Conservation (phyloP, 768 basidiomycete genomes). For the Amanita pallidorosea region DNA sequence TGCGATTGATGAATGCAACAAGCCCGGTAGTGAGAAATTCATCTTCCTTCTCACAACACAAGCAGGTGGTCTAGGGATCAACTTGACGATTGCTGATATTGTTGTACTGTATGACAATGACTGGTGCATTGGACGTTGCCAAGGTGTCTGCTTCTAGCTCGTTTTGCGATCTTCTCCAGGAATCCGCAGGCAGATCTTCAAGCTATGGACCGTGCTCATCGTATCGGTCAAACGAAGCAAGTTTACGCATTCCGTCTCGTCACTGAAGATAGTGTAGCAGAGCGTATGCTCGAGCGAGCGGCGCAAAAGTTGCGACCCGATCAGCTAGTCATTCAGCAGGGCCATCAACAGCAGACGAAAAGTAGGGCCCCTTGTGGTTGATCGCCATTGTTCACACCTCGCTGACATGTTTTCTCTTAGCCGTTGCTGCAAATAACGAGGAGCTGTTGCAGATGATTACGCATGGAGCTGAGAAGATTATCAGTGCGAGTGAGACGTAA, state of each 20-base stretch:
- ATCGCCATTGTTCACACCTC: not conserved
- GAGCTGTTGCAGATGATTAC: constrained; percentile 99
- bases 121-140: no score
- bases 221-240: constrained; percentile 95
- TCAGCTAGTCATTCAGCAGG: constrained; percentile 96
- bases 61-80: no score
- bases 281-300: constrained; percentile 88
- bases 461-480: no score
- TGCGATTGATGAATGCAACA: no score
- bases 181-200: constrained; percentile 86
- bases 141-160: no score
- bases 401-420: constrained; percentile 2
- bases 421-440: constrained; percentile 88
- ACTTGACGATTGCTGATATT: no score
- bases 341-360: constrained; percentile 73
- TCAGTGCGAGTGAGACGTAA: no score
- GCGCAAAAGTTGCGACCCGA: constrained; percentile 94
- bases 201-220: constrained; percentile 97
- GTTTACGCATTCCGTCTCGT: constrained; percentile 98
- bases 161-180: no score
- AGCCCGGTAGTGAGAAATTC: no score
- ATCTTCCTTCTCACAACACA: no score
- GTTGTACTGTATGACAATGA: no score
- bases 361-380: constrained; percentile 25
- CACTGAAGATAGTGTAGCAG: constrained; percentile 92